Percentiles rank a stretch among this genome's conserved stretches.
Evolutionary conservation across 257 asterid genomes (phyloP).

Genomic region (Solanum rostratum): DNA sequence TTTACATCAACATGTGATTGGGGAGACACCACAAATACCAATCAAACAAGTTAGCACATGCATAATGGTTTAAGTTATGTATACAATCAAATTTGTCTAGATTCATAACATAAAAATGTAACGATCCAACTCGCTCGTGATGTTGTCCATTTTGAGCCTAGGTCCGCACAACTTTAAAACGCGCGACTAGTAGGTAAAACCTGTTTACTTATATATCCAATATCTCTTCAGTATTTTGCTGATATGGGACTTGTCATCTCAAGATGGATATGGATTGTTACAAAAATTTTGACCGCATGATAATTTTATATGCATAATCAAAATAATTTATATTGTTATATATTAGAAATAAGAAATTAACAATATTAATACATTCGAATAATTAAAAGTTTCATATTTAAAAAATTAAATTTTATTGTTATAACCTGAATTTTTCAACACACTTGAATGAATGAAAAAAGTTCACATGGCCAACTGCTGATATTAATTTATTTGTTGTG

Average conservation of each 20-base stretch:
- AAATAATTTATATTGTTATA: not conserved
- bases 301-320: not conserved
- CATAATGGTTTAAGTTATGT: not conserved
- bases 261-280: too few species aligned
- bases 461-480: conserved; percentile 1
- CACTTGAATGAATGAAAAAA: not conserved
- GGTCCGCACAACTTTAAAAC: too few species aligned
- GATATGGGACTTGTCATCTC: too few species aligned
- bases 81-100: not conserved
- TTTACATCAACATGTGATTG: not conserved
- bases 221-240: too few species aligned
- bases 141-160: too few species aligned
- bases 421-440: not conserved
- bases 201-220: too few species aligned
- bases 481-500: not conserved
- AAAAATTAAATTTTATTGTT: not conserved
- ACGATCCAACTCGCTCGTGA: too few species aligned
- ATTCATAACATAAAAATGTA: not conserved
- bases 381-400: not conserved
- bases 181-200: too few species aligned
- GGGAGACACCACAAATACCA: not conserved
- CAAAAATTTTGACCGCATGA: not conserved
- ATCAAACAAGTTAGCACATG: not conserved
- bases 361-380: not conserved
- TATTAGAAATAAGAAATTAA: not conserved